These are phyloP conservation scores for Staphylotrichum tortipilum DNA, from an alignment of 495 filamentous ascomycete species.

Conservation along the genomic window DNA sequence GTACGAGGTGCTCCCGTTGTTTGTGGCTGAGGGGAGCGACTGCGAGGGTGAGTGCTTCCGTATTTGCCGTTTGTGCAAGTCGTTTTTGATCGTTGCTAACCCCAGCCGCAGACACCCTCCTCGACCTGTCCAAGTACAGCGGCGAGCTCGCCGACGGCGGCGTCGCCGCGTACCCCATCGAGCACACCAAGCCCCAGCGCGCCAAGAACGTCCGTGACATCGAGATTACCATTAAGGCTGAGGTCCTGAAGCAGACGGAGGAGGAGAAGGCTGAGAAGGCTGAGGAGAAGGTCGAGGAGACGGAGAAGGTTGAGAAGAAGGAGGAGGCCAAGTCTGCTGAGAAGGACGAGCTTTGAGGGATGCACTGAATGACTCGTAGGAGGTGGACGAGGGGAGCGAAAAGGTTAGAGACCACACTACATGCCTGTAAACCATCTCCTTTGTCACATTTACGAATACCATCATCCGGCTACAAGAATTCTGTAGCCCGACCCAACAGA, in stretches of 20 bases:
- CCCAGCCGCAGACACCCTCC: slow-evolving; percentile 12
- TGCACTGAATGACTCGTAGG: background rate
- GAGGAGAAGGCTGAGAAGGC: slow-evolving; percentile 3
- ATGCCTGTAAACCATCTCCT: background rate
- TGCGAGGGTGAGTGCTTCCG: slow-evolving; percentile 21
- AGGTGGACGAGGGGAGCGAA: background rate
- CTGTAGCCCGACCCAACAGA: too few species aligned
- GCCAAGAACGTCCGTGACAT: slow-evolving; percentile 13
- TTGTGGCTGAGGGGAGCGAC: slow-evolving; percentile 25
- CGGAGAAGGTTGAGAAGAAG: background rate
- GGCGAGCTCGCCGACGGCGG: slow-evolving; percentile 16
- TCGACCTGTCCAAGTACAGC: slow-evolving; percentile 25
- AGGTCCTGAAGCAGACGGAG: slow-evolving; percentile 20
- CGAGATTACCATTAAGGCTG: slow-evolving; percentile 23
- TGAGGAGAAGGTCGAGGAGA: slow-evolving; percentile 2
- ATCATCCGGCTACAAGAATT: too few species aligned
- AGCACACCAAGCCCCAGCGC: slow-evolving; percentile 17
- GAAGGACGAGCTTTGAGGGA: slow-evolving; percentile 7
- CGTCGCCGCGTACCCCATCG: slow-evolving; percentile 26
- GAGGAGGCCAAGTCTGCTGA: slow-evolving; percentile 3
- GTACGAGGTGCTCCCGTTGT: slow-evolving; percentile 26
- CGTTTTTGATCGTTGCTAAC: background rate
- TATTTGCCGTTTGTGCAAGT: background rate
- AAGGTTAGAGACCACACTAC: background rate
- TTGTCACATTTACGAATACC: background rate